phyloP scores from a whole-genome alignment of 768 basidiomycete species.

The Suillus clintonianus region DNA sequence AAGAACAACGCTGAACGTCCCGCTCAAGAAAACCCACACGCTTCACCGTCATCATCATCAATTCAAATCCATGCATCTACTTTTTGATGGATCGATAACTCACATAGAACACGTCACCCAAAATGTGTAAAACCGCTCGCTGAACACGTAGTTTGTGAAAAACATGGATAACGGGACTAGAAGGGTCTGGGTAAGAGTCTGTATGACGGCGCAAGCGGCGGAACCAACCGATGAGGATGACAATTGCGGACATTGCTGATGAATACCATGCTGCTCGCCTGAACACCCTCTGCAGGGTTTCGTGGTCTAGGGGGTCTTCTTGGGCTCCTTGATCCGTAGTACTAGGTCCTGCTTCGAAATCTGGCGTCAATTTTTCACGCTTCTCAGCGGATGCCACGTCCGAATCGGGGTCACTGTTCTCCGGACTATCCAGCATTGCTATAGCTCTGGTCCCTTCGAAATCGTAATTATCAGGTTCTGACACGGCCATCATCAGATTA shows the following conservation, averaged over 20 bases:
- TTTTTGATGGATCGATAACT: not conserved
- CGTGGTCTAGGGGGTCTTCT: constrained; percentile 1
- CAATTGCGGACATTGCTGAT: constrained; percentile 23
- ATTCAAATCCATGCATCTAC: not conserved
- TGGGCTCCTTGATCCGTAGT: not conserved
- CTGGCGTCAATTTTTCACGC: constrained; percentile 3
- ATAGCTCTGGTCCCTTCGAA: constrained; percentile 35
- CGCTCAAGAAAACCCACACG: constrained; percentile 31
- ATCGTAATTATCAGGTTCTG: constrained; percentile 37
- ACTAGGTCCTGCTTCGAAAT: not conserved
- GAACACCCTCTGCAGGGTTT: constrained; percentile 25
- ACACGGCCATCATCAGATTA: not conserved
- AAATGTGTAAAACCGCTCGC: constrained; percentile 32
- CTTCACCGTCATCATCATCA: constrained; percentile 9
- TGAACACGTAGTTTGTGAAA: constrained; percentile 38
- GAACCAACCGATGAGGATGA: constrained; percentile 29
- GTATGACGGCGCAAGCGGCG: no score
- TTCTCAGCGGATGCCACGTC: constrained; percentile 9
- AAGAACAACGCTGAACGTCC: constrained; percentile 30
- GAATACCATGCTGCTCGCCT: constrained; percentile 32
- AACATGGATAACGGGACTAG: constrained; percentile 38
- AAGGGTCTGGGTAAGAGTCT: not conserved
- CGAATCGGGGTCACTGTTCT: not conserved
- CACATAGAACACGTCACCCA: constrained; percentile 37
- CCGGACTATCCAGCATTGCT: constrained; percentile 21